phyloP scores from a whole-genome alignment of 2,329 filamentous ascomycete species.

The Metarhizium humberi region DNA sequence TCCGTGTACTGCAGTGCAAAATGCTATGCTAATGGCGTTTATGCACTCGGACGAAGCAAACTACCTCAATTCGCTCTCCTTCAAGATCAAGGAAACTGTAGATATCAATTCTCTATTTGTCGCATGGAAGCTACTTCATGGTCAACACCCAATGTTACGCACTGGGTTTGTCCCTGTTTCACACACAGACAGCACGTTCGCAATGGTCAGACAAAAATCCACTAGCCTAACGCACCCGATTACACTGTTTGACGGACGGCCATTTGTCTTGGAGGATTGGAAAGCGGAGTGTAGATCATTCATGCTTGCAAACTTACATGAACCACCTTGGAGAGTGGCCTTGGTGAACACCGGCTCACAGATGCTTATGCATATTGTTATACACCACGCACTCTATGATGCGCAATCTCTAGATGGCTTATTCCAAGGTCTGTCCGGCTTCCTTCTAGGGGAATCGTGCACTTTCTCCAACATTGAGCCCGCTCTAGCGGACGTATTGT shows the following conservation, averaged over 20 bases:
- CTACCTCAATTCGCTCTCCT: conserved; percentile 67
- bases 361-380: conserved; percentile 33
- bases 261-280: conserved; percentile 28
- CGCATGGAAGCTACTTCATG: conserved; percentile 51
- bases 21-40: conserved; percentile 71
- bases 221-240: conserved; percentile 8
- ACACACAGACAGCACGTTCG: conserved; percentile 53
- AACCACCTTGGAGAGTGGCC: conserved; percentile 54
- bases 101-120: conserved; percentile 30
- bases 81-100: conserved; percentile 34
- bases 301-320: conserved; percentile 35
- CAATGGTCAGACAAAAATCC: conserved; percentile 57
- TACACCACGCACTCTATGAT: conserved; percentile 83
- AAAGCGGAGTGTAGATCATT: conserved; percentile 19
- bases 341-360: conserved; percentile 26
- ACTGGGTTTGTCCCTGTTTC: conserved; percentile 61
- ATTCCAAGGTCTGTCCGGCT: conserved; percentile 44
- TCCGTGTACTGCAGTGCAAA: conserved; percentile 73
- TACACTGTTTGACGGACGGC: neutral
- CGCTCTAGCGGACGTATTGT: conserved; percentile 32
- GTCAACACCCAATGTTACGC: conserved; percentile 61
- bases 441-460: conserved; percentile 14
- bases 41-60: conserved; percentile 53
- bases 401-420: conserved; percentile 62
- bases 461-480: conserved; percentile 18